Percentiles rank a stretch among this genome's conserved stretches.
Evolutionary conservation across 208 protist species (phyloP).

Genomic region (Entamoeba moshkovskii): DNA sequence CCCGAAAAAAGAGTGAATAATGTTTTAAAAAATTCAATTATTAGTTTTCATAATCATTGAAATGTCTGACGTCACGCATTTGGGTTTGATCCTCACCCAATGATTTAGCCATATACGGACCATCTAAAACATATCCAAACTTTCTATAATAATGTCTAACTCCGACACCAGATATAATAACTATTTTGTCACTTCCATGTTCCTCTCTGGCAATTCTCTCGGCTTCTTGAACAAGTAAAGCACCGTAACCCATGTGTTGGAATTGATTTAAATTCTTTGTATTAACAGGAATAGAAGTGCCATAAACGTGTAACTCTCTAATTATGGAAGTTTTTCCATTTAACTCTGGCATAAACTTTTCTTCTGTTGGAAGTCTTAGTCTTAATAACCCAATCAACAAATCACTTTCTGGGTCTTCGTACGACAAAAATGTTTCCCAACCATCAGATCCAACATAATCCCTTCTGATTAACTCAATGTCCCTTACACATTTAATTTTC

Average conservation of each 20-base stretch:
- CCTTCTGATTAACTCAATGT: slow-evolving; percentile 25
- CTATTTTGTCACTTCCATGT: slow-evolving; percentile 21
- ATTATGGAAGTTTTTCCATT: slow-evolving; percentile 16
- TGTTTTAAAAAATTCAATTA: no score
- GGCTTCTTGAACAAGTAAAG: slow-evolving; percentile 28
- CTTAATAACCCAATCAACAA: slow-evolving; percentile 26
- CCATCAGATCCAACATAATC: slow-evolving; percentile 23
- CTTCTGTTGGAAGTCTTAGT: not conserved
- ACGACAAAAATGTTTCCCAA: slow-evolving; percentile 33
- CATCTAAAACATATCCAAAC: slow-evolving; percentile 30
- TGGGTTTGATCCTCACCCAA: not conserved
- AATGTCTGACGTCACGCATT: not conserved
- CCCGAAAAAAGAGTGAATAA: no score
- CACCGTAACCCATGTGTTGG: slow-evolving; percentile 31
- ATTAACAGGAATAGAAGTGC: not conserved
- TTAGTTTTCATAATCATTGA: not conserved
- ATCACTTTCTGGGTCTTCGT: slow-evolving; percentile 18
- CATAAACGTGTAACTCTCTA: slow-evolving; percentile 40
- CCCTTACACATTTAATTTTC: not conserved
- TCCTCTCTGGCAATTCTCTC: slow-evolving; percentile 32
- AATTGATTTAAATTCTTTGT: not conserved
- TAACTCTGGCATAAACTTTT: not conserved
- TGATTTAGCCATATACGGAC: slow-evolving; percentile 25
- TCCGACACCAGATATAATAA: slow-evolving; percentile 34
- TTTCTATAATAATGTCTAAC: slow-evolving; percentile 32